Base-by-base conservation (phyloP, 2,329 filamentous ascomycete genomes). In the Alternaria infectoria region DNA sequence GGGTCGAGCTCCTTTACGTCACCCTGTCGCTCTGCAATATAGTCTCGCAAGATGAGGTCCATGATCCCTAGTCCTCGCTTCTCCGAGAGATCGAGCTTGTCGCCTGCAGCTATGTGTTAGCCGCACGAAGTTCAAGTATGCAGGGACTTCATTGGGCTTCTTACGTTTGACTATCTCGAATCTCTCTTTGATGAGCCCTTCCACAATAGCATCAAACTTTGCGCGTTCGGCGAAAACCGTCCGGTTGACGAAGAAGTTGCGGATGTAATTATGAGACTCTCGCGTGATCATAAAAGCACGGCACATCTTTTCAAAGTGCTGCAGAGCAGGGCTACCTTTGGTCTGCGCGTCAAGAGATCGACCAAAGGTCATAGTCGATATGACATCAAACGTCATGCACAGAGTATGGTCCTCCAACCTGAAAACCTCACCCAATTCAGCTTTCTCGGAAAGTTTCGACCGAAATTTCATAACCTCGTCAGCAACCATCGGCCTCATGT, bases 41-140 rank as follows among this genome's bases (percentile, higher is more conserved):
- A 64, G 65, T 79, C 71, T 67, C 74, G 70, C 15, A 78, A 52
- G 2, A 77, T 67, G 7, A 77, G 64, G 47, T 74, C 81, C 74
- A 83, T 54, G 67, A 77, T 73, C 74, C 75, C 46, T 67, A 78
- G 47, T 67, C 79, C 44, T 72, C 75, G 67, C 77, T 78, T 71
- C 73, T 77, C 54, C 71, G 75, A 69, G 69, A 80, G 64, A 72
- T 81, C 57, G 62, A 77, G 71, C 30, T 76, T 75, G 9, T 79
- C 71, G 12, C 65, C 57, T 62, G 21, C 13, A n/a, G 40, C 6
- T 25, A 11, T 36, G 19, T 25, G 26, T 62, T 23, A 62, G 32
- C 10, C 8, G 9, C 6, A 17, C 17, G 21, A 9, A 15, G 5
- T 11, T 5, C 8, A 43, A 30, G 30, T 32, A 32, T 32, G 30